Evolutionary conservation across 2,329 filamentous ascomycete genomes (phyloP).

Genomic region (Colletotrichum spinosum): DNA sequence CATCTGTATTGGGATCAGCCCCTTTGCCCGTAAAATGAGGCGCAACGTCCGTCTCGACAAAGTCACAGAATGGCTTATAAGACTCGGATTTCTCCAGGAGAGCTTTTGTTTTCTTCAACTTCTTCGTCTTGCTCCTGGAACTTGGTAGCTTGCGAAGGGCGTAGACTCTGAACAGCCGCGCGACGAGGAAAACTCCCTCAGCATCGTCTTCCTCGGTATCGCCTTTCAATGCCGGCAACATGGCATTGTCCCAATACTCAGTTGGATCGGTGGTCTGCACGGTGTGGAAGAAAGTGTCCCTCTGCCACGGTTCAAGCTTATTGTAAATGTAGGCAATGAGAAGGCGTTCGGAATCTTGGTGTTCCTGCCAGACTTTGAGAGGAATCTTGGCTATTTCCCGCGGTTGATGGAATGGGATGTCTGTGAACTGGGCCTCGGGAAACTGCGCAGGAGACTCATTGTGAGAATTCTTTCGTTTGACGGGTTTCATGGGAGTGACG

Average conservation of each 20-base stretch:
- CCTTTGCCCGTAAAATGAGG: constrained; percentile 25
- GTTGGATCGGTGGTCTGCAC: constrained; percentile 25
- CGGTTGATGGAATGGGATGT: constrained; percentile 32
- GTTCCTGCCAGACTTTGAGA: constrained; percentile 39
- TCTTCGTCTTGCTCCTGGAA: constrained; percentile 19
- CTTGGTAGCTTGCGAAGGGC: constrained; percentile 7
- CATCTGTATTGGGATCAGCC: constrained; percentile 1
- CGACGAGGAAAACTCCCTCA: constrained; percentile 7
- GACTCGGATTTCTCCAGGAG: constrained; percentile 34
- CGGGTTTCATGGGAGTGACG: constrained; percentile 28
- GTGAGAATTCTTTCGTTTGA: not conserved
- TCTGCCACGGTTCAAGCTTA: constrained; percentile 38
- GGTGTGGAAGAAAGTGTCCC: constrained; percentile 42
- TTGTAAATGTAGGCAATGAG: constrained; percentile 44
- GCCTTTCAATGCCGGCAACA: constrained; percentile 38
- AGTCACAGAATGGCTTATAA: constrained; percentile 46
- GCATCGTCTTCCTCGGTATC: not conserved
- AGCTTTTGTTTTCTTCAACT: constrained; percentile 41
- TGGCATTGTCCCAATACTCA: constrained; percentile 44
- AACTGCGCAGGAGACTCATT: not conserved
- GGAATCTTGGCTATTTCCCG: constrained; percentile 28
- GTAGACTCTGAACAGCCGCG: constrained; percentile 34
- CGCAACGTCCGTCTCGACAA: constrained; percentile 39
- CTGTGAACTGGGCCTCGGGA: constrained; percentile 10
- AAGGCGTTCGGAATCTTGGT: constrained; percentile 42